A percentile compares a stretch with the other conserved stretches of the same genome.
phyloP scores from a whole-genome alignment of 768 basidiomycete genomes.

The Termitomyces sp. region DNA sequence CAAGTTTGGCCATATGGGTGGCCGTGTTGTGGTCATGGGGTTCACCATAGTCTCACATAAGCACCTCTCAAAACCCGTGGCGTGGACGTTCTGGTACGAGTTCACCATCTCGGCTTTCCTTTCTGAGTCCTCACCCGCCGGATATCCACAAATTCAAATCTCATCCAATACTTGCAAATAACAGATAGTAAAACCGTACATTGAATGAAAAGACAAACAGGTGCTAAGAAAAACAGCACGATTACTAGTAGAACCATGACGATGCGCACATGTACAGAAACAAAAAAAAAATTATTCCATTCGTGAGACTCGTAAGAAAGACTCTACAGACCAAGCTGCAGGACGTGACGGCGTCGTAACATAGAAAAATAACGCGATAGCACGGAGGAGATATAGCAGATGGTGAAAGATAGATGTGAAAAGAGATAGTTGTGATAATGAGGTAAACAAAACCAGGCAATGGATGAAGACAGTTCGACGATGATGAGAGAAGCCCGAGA shows the following conservation, averaged over 20 bases:
- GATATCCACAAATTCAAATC: neutral
- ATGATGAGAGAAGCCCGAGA: neutral
- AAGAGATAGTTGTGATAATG: conserved; percentile 1
- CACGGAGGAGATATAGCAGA: conserved; percentile 12
- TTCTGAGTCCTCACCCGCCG: neutral
- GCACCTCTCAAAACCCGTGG: too few species aligned
- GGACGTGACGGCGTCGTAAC: conserved; percentile 3
- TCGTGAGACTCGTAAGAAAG: conserved; percentile 7
- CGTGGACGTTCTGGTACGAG: too few species aligned
- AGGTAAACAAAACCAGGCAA: conserved; percentile 2
- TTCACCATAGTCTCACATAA: conserved; percentile 1
- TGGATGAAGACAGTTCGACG: neutral
- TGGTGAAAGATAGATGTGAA: neutral
- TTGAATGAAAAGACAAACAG: neutral
- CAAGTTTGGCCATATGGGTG: conserved; percentile 31
- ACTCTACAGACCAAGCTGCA: conserved; percentile 4
- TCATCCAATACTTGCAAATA: neutral
- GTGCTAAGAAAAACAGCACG: conserved; percentile 5
- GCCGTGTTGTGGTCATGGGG: conserved; percentile 17
- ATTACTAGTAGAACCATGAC: conserved; percentile 1
- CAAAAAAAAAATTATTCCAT: neutral
- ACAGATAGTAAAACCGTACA: neutral
- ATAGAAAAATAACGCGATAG: conserved; percentile 12
- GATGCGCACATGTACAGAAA: conserved; percentile 6
- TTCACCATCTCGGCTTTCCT: conserved; percentile 3